Percentiles rank a stretch among this genome's conserved stretches.
Conservation (phyloP, 352 stramenopile species). For the Saprolegnia diclina region DNA sequence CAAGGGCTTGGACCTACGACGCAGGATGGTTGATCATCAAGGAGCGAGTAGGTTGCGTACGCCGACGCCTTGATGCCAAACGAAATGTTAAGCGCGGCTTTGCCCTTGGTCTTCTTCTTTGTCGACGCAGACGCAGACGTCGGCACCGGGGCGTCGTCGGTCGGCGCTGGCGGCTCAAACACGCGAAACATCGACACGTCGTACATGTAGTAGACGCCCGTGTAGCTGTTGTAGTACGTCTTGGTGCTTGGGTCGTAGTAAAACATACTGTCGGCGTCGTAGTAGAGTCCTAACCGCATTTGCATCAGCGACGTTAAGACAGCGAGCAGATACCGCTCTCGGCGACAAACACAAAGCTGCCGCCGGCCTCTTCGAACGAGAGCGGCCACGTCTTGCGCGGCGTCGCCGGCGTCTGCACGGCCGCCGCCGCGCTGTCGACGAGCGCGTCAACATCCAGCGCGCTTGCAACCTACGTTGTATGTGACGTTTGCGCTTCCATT, state of each 20-base stretch:
- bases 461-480: slow-evolving; percentile 18
- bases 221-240: slow-evolving; percentile 70
- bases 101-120: slow-evolving; percentile 53
- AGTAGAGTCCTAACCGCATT: slow-evolving; percentile 51
- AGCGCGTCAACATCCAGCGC: slow-evolving; percentile 54
- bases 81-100: slow-evolving; percentile 48
- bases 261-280: slow-evolving; percentile 76
- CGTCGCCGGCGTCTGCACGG: slow-evolving; percentile 46
- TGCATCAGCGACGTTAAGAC: not conserved
- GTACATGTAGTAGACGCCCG: slow-evolving; percentile 58
- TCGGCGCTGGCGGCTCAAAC: slow-evolving; percentile 44
- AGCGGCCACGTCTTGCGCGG: slow-evolving; percentile 72
- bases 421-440: slow-evolving; percentile 48
- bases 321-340: slow-evolving; percentile 29
- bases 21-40: not conserved
- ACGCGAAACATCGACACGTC: slow-evolving; percentile 37
- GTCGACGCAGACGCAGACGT: not conserved
- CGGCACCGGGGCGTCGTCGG: slow-evolving; percentile 35
- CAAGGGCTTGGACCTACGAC: slow-evolving; percentile 29
- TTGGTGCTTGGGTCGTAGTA: slow-evolving; percentile 74
- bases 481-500: not conserved
- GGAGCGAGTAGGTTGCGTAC: not conserved
- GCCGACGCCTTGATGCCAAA: slow-evolving; percentile 45
- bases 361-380: slow-evolving; percentile 71
- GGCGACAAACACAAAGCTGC: slow-evolving; percentile 64